Conservation (phyloP, 139 green algal species). For the Tetradesmus obliquus region DNA sequence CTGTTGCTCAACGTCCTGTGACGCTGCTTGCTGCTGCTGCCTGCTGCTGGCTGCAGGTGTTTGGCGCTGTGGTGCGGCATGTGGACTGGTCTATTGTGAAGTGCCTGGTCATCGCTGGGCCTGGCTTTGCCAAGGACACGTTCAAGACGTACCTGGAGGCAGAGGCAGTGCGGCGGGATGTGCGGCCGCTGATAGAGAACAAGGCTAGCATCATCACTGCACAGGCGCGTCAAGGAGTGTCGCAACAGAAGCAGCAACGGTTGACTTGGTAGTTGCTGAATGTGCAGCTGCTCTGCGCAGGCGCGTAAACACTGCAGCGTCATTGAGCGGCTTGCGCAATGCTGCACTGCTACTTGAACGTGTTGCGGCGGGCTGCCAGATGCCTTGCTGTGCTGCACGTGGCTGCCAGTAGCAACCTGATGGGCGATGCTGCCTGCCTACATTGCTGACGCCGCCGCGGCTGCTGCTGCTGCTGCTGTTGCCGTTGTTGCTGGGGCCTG, state of each 20-base stretch:
- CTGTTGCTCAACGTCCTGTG: neutral
- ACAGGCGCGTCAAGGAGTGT: neutral
- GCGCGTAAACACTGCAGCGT: neutral
- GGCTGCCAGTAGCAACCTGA: neutral
- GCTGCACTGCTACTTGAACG: neutral
- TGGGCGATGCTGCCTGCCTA: neutral
- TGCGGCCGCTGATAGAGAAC: constrained; percentile 66
- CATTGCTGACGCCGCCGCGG: neutral
- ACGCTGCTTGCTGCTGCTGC: neutral
- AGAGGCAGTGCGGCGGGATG: constrained; percentile 74
- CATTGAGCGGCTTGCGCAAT: neutral
- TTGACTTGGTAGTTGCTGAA: neutral
- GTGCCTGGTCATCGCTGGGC: constrained; percentile 95
- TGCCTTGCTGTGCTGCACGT: neutral
- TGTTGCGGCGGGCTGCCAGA: neutral
- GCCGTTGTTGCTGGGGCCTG: constrained; percentile 43
- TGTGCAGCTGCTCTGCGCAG: neutral
- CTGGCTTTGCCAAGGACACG: constrained; percentile 95
- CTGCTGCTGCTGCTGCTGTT: neutral
- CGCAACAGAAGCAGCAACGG: neutral
- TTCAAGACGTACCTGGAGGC: constrained; percentile 81
- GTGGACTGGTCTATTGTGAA: constrained; percentile 92
- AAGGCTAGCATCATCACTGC: constrained; percentile 47
- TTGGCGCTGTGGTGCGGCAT: constrained; percentile 78
- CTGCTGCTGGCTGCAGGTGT: constrained; percentile 33